These are phyloP conservation scores for Candida xyloterini DNA, from an alignment of 805 yeast species.

Conservation along the genomic window DNA sequence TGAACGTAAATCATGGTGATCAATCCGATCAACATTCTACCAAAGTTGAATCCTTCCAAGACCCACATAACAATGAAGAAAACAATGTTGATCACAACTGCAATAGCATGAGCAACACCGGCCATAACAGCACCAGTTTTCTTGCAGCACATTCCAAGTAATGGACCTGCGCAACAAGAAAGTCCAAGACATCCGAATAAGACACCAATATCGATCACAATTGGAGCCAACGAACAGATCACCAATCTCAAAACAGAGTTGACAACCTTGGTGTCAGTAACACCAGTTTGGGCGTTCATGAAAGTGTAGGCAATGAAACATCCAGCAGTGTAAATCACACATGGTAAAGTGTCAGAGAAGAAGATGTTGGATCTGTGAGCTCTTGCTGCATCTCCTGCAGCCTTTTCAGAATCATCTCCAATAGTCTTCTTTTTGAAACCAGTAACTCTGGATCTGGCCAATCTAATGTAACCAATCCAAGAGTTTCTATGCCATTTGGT, in stretches of 20 bases:
- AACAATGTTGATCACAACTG: conserved; percentile 81
- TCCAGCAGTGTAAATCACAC: conserved; percentile 72
- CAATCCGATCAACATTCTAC: conserved; percentile 83
- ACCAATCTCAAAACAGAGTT: conserved; percentile 71
- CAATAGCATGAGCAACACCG: conserved; percentile 92
- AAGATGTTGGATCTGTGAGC: conserved; percentile 75
- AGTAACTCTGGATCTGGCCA: conserved; percentile 79
- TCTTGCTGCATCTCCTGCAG: conserved; percentile 80
- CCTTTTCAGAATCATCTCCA: conserved; percentile 76
- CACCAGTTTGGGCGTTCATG: conserved; percentile 86
- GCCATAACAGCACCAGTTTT: conserved; percentile 95
- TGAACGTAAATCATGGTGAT: conserved; percentile 82
- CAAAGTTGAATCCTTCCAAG: conserved; percentile 85
- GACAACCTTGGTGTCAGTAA: conserved; percentile 48
- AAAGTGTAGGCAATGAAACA: conserved; percentile 76
- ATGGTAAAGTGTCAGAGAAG: conserved; percentile 69
- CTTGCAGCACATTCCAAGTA: conserved; percentile 92
- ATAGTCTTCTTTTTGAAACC: conserved; percentile 77
- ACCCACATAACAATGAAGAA: conserved; percentile 98
- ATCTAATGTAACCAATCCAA: conserved; percentile 81
- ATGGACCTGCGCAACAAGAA: conserved; percentile 97
- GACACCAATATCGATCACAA: conserved; percentile 85
- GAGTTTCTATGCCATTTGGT: conserved; percentile 86
- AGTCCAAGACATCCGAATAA: conserved; percentile 71
- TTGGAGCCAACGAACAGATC: conserved; percentile 86